These are phyloP conservation scores for Oligophagozyma castellii DNA, from an alignment of 1,139 yeast species.

Conservation along the genomic window DNA sequence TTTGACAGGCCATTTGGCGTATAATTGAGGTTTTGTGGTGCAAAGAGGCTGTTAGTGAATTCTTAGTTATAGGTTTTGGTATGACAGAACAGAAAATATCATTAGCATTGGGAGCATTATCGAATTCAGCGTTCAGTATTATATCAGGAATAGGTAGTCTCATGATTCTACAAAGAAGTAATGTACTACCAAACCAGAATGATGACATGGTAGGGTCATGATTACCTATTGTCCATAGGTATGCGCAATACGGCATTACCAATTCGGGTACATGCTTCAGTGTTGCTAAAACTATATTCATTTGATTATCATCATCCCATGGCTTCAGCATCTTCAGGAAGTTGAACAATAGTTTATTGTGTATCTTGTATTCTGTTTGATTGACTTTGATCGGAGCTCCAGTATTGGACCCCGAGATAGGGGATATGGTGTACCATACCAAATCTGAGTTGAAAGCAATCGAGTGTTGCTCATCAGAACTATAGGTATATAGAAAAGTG, in stretches of 20 bases:
- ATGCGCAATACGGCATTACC: conserved; percentile 54
- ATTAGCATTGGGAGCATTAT: conserved; percentile 18
- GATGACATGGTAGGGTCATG: conserved; percentile 64
- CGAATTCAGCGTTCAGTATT: conserved; percentile 16
- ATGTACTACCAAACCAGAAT: conserved; percentile 69
- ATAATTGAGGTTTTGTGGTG: conserved; percentile 42
- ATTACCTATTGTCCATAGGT: conserved; percentile 42
- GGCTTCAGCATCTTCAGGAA: conserved; percentile 60
- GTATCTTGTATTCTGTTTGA: conserved; percentile 38
- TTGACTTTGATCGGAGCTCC: conserved; percentile 27
- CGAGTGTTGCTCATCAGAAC: conserved; percentile 44
- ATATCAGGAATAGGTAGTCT: conserved; percentile 38
- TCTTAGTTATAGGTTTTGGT: conserved; percentile 53
- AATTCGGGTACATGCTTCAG: conserved; percentile 51
- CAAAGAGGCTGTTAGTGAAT: conserved; percentile 45
- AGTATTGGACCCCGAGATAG: conserved; percentile 9
- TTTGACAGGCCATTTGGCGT: conserved; percentile 52
- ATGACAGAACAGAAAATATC: conserved; percentile 41
- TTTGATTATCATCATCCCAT: conserved; percentile 59
- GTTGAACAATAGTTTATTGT: conserved; percentile 55
- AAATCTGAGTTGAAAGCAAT: conserved; percentile 49
- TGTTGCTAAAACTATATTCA: conserved; percentile 40
- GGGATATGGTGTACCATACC: conserved; percentile 34
- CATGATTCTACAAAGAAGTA: conserved; percentile 46
- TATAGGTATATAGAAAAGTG: conserved; percentile 36